Evolutionary conservation across 192 early-diverging fungal species (phyloP), one percentile per base, ranked within the genome.

Genomic region (Radiomyces spectabilis): DNA sequence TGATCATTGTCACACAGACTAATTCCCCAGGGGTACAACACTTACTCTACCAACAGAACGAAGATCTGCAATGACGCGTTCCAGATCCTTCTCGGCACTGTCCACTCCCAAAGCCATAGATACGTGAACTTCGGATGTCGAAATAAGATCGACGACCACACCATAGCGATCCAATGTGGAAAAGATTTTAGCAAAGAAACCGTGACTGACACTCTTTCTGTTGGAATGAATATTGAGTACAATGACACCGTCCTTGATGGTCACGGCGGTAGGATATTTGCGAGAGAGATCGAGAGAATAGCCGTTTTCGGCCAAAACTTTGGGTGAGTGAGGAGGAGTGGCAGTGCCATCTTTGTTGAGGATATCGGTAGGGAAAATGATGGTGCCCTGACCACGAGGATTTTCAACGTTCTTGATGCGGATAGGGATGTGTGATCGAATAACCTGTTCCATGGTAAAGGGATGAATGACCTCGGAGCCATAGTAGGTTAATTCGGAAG

Each of bases 401-500:
- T 94, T 93, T 65, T 94, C 91, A 19, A 95, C 92, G 64, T 99
- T 99, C 61, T 97, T 99, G 72, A 99, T 99, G 60, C 96, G 89
- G 68, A 99, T 97, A 4, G 96, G 96, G 61, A 99, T 97, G 37
- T 80, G 73, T 15, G 92, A 89, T 32, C 94, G 87, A 61, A 99
- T 99, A 32, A 96, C 93, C 62, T 99, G 96, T 59, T 99, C 93
- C 96, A 99, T 99, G 3, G 96, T 99, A 76, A 96, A 96, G 8
- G 96, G 96, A 59, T 99, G 96, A 61, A 99, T 99, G 38, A 97
- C 95, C 51, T 90, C 85, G 0, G 82, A 84, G 16, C 86, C 94
- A 63, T 99, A 99, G 72, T 95, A 99, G 5, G 96, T 99, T 58
- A 99, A 75, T 69, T 99, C 96, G 15, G 96, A 83, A 4, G 96